Evolutionary conservation across 305 asterid species (phyloP).

Genomic region (Rubia peregrina): DNA sequence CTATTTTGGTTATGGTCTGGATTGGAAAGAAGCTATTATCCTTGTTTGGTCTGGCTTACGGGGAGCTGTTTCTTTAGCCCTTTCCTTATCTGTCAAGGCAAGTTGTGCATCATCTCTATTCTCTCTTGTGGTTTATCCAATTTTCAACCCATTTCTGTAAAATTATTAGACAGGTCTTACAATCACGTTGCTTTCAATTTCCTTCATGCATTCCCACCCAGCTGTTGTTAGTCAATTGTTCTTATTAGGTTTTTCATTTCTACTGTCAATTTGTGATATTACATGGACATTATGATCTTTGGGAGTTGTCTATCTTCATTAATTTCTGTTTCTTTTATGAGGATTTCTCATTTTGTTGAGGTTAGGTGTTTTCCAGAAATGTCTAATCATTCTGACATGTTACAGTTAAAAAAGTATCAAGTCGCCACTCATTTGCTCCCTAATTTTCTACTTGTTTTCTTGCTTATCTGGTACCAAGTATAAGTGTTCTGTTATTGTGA

Average conservation of each 20-base stretch:
- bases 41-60: slow-evolving; percentile 98
- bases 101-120: slow-evolving; percentile 18
- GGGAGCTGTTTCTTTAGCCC: slow-evolving; percentile 92
- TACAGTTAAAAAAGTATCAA: background rate
- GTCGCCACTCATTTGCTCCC: background rate
- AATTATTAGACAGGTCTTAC: background rate
- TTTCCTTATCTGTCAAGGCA: slow-evolving; percentile 83
- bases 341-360: background rate
- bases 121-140: background rate
- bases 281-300: background rate
- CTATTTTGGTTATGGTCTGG: slow-evolving; percentile 91
- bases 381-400: background rate
- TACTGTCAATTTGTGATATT: background rate
- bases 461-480: background rate
- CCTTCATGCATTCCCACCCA: background rate
- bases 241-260: background rate
- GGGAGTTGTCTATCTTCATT: background rate
- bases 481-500: slow-evolving; percentile 8
- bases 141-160: slow-evolving; percentile 5
- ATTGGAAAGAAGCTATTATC: slow-evolving; percentile 88
- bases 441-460: background rate
- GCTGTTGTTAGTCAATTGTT: too few species aligned
- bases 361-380: background rate
- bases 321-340: background rate
- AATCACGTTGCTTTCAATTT: background rate